Base-by-base conservation (phyloP, 202 grass and related monocot species). In the Eragrostis tef region DNA sequence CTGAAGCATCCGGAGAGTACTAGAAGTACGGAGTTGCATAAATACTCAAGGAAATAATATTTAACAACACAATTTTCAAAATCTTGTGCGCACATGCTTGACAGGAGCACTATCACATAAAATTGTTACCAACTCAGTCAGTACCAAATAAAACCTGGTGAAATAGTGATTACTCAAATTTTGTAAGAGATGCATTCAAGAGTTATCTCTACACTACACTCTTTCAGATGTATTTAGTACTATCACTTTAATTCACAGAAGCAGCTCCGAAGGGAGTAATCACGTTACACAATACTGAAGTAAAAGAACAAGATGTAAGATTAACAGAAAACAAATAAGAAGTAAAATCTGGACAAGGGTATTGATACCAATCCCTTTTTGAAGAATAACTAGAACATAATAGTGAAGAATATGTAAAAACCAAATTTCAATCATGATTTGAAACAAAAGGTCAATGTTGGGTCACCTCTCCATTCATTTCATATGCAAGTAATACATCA, bases 401-500 rank as follows among this genome's bases (percentile, higher is more conserved):
- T 47, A 70, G 46, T 1, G 12, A 58, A 74, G 3, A 7, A 11
- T 17, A 48, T 13, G 27, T 44, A 71, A 27, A 48, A 75, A 70
- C n/a, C 41, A 67, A 27, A 45, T 79, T 73, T 81, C 20, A 73
- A 24, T 17, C 73, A 51, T 41, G 44, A 73, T 19, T 17, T 78
- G 44, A 34, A 78, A 67, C 27, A 62, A 60, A 76, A 57, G 43
- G 17, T 74, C 69, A 91, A 72, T 48, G 17, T 43, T 77, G 15
- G 9, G 0, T 79, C 84, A 99, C 96, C 88, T 99, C 87, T 87
- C 96, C 92, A 75, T 99, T 99, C 96, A 99, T 99, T 93, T 99
- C 96, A 86, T 99, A 99, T 75, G 90, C 92, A 88, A 98, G 90
- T 36, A 99, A 93, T 24, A 99, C 96, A 89, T 95, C 96, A 88